Base-by-base conservation (phyloP, 2,329 filamentous ascomycete genomes). In the Colletotrichum brevisporum region DNA sequence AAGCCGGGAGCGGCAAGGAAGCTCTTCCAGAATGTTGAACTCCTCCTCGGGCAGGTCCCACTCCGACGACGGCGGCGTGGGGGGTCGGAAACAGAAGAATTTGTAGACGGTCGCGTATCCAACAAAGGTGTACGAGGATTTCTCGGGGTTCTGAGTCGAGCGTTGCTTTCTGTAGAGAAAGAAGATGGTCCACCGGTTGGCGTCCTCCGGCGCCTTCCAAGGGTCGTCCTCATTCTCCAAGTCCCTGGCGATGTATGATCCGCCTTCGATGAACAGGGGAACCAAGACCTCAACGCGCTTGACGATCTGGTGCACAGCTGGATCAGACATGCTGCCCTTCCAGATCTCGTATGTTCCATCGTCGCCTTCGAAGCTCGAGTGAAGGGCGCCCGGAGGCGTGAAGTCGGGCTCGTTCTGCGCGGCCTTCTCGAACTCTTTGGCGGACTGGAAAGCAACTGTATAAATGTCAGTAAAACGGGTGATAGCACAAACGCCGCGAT, bases 81-180 rank as follows among this genome's bases (percentile, higher is more conserved):
- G 79, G 0, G 84, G 81, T 26, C 85, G 85, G 69, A 89, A 89
- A 71, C 88, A 84, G 85, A 92, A 97, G 82, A 94, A 95, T 57
- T 94, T 90, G 80, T 98, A 98, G 41, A 95, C 91, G 1, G 95
- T 98, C 16, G 92, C 91, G 80, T 97, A 98, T 66, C 96, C 96
- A 43, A 94, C 90, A 73, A 99, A 93, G 3, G 89, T 88, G 78
- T 98, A 97, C n/a, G 87, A 83, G 15, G 84, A 86, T 61, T 82
- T 84, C 10, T 80, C 82, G 12, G 85, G 79, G 2, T 80, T 75
- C 3, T 77, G 75, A 2, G 79, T 61, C 2, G 76, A 74, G 5
- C 81, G 81, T 70, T 88, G 88, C 76, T 92, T 92, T 74, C 91
- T 88, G 79, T 92, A 95, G 64, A 97, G 84, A 73, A 97, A 90